Base-by-base conservation (phyloP, 495 filamentous ascomycete genomes). In the Neurospora sp. region DNA sequence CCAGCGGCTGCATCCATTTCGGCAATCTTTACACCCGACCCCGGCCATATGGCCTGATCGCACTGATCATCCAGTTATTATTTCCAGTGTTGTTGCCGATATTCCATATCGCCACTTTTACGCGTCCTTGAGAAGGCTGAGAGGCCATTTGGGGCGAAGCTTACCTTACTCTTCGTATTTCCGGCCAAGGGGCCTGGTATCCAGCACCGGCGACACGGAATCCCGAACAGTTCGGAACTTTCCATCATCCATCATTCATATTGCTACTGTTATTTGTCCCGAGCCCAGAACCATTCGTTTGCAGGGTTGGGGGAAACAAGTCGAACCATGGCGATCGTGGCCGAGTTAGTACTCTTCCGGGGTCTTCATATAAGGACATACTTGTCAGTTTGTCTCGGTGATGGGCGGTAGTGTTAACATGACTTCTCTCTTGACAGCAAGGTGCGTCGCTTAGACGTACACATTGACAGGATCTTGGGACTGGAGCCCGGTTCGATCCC, bases 391-490 rank as follows among this genome's bases (percentile, higher is more conserved):
- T 70, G 35, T 41, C 37, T 66, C 39, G 14, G 40, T 38, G 37
- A 18, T 35, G 14, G 2, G 14, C 54, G 23, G 54, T 66, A 3
- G 27, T 66, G 27, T 66, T 66, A 66, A 66, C 54, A 66, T 66
- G 27, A 71, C 60, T 60, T 73, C 16, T 72, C 39, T 23, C 66
- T 74, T 54, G 75, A 7, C 77, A 97, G 95, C 82, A 93, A 94
- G 81, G 86, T 97, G 62, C 90, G 89, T 72, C 88, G 87, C 44
- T 84, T 98, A 72, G 94, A 98, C 80, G 84, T 86, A 49, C 91
- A 93, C 76, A 87, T 99, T 72, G 94, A 97, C 78, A 89, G 88
- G 54, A 84, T 97, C 70, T 75, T 77, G 72, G 79, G 80, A 54
- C 75, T 85, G 70, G 81, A 77, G 49, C 73, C 75, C 71, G 74